Conservation (phyloP, 768 basidiomycete genomes). For the Leccinum barrowsii region DNA sequence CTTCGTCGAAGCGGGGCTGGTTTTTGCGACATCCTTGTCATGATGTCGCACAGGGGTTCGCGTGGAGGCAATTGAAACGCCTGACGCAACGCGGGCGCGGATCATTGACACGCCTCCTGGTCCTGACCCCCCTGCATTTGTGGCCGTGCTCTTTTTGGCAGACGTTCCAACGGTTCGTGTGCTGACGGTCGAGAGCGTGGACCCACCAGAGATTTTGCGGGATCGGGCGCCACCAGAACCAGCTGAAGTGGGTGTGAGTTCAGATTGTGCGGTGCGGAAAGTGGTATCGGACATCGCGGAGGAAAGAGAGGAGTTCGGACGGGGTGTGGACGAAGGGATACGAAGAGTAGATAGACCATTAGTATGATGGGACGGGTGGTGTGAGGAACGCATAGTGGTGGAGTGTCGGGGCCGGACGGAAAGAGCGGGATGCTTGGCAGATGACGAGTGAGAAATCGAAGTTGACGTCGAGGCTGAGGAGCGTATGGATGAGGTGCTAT, state of each 20-base stretch:
- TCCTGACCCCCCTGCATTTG: conserved; percentile 4
- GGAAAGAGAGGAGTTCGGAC: conserved; percentile 28
- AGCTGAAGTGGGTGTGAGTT: conserved; percentile 29
- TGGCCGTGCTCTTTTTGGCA: conserved; percentile 9
- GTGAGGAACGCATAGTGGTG: conserved; percentile 26
- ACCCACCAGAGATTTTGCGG: conserved; percentile 29
- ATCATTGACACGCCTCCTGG: conserved; percentile 5
- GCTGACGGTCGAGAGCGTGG: conserved; percentile 29
- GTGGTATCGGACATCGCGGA: conserved; percentile 31
- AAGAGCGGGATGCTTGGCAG: conserved; percentile 14
- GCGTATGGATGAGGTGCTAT: conserved; percentile 22
- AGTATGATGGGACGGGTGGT: conserved; percentile 15
- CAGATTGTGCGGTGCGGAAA: conserved; percentile 31
- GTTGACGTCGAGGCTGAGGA: conserved; percentile 15
- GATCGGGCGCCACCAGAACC: conserved; percentile 23
- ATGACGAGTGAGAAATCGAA: conserved; percentile 3
- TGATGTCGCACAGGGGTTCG: conserved; percentile 24
- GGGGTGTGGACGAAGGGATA: conserved; percentile 26
- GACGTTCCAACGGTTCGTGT: conserved; percentile 30
- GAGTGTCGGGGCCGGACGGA: conserved; percentile 19
- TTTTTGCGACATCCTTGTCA: conserved; percentile 19
- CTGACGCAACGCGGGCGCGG: conserved; percentile 25
- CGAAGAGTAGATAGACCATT: conserved; percentile 29
- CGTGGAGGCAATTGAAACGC: conserved; percentile 25
- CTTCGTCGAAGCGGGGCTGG: conserved; percentile 17